Percentiles rank a stretch among this genome's conserved stretches.
phyloP scores from a whole-genome alignment of 208 protist genomes.

The Leishmania arabica region DNA sequence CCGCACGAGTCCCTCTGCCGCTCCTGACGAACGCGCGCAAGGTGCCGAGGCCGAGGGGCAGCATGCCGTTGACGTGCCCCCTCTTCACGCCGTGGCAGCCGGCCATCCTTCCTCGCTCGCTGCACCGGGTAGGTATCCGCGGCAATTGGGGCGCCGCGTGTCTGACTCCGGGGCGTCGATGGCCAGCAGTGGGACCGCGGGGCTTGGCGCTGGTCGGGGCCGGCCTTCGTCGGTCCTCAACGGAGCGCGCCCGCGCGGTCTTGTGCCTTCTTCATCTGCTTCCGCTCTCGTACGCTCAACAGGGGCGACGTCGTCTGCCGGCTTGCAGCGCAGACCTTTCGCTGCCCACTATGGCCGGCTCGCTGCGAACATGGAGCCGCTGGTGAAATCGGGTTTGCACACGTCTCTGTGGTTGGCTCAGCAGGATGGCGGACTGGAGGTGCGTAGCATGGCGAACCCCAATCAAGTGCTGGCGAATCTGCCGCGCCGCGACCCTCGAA shows the following conservation, averaged over 20 bases:
- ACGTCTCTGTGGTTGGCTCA: constrained; percentile 59
- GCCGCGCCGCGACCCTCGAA: constrained; percentile 6
- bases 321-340: neutral
- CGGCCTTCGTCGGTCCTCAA: neutral
- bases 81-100: neutral
- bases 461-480: constrained; percentile 40
- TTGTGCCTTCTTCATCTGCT: neutral
- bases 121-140: neutral
- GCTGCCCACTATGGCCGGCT: constrained; percentile 2
- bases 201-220: neutral
- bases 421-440: constrained; percentile 67
- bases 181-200: neutral
- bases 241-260: neutral
- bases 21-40: neutral
- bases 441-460: constrained; percentile 52
- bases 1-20: neutral
- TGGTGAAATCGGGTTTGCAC: constrained; percentile 38
- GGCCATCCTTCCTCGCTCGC: neutral
- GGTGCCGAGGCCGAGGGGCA: neutral
- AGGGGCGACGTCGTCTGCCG: neutral
- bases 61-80: neutral
- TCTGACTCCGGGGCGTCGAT: neutral
- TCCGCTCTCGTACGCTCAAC: neutral
- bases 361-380: constrained; percentile 35
- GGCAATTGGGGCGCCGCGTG: neutral